A percentile compares a stretch with the other conserved stretches of the same genome.
These are phyloP conservation scores for Podospora comata DNA, from an alignment of 495 filamentous ascomycete genomes.

Conservation along the genomic window DNA sequence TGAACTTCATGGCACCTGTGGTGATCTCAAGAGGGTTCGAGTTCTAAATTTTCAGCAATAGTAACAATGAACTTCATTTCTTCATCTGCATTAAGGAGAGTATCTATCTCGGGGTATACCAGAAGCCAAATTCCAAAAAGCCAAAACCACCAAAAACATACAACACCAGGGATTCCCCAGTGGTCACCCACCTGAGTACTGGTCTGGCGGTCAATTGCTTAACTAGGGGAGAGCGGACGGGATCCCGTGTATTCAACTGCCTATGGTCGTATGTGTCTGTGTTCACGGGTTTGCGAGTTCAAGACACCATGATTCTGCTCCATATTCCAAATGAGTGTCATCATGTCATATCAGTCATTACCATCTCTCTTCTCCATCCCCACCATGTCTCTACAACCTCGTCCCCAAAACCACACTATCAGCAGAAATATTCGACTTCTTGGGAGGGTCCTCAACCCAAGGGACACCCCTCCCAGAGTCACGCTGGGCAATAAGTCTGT, in stretches of 20 bases:
- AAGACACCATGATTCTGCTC: background rate
- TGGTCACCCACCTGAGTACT: conserved; percentile 6
- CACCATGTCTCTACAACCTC: background rate
- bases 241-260: conserved; percentile 35
- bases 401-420: background rate
- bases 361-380: background rate
- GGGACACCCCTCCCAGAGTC: conserved; percentile 17
- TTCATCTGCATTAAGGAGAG: background rate
- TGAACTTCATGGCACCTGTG: no score
- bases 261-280: background rate
- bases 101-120: background rate
- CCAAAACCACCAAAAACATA: background rate
- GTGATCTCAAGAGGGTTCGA: no score
- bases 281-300: no score
- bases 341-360: background rate
- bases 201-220: conserved; percentile 20
- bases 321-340: background rate
- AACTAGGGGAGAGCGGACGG: conserved; percentile 52
- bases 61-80: background rate
- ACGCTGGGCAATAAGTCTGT: conserved; percentile 18
- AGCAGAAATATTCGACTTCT: conserved; percentile 3
- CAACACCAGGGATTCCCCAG: conserved; percentile 6
- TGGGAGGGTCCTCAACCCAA: conserved; percentile 21
- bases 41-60: no score
- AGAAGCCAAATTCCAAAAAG: background rate